phyloP scores from a whole-genome alignment of 805 yeast genomes.

The Myxozyma melibiosi region DNA sequence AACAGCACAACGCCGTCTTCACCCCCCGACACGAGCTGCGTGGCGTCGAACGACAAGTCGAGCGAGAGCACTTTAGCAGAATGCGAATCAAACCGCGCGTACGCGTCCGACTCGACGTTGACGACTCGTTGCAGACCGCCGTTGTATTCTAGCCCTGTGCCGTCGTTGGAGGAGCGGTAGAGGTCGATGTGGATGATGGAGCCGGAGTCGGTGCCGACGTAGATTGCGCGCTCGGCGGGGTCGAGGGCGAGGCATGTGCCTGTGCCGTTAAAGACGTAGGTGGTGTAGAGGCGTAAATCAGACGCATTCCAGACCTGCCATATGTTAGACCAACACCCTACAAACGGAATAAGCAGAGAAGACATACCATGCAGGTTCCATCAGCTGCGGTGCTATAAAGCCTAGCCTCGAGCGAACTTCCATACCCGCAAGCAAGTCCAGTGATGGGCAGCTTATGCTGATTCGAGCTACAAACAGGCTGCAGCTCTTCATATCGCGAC shows the following conservation, averaged over 20 bases:
- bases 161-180: conserved; percentile 44
- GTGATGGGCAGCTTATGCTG: conserved; percentile 53
- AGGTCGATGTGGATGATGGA: conserved; percentile 56
- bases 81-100: conserved; percentile 28
- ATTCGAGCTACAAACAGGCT: conserved; percentile 38
- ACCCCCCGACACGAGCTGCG: conserved; percentile 73
- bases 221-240: conserved; percentile 75
- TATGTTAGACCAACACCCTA: background rate
- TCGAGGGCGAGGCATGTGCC: conserved; percentile 65
- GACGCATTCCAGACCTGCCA: conserved; percentile 63
- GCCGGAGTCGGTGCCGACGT: conserved; percentile 53
- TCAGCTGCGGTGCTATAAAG: conserved; percentile 73
- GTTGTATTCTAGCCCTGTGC: conserved; percentile 54
- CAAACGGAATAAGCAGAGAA: conserved; percentile 43
- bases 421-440: conserved; percentile 52
- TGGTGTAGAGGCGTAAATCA: conserved; percentile 55
- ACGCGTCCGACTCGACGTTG: conserved; percentile 39
- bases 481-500: conserved; percentile 39
- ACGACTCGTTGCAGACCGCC: conserved; percentile 61
- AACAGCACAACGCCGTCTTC: conserved; percentile 64
- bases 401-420: conserved; percentile 59
- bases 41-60: conserved; percentile 71
- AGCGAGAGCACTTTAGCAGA: conserved; percentile 53
- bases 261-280: conserved; percentile 67
- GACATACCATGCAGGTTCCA: conserved; percentile 34